Base-by-base conservation (phyloP, 169 alveolate species). In the Besnoitia besnoiti region DNA sequence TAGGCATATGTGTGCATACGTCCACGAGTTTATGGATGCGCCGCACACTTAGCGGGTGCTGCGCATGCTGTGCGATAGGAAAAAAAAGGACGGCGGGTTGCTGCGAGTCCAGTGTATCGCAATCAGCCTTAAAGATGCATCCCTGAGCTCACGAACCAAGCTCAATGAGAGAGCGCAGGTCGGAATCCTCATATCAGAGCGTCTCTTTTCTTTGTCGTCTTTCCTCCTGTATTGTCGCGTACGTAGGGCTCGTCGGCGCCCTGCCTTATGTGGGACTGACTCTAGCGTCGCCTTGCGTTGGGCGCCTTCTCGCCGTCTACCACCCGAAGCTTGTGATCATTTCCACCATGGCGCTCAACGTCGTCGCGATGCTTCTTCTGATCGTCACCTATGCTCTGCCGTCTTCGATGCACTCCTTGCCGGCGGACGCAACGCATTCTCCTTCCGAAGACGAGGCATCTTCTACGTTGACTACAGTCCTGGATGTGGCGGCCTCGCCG, bases 171-270 rank as follows among this genome's bases (percentile, higher is more conserved):
- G n/a, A n/a, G n/a, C n/a, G n/a, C n/a, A n/a, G n/a, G n/a, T n/a
- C n/a, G n/a, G n/a, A n/a, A n/a, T n/a, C n/a, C n/a, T n/a, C n/a
- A n/a, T n/a, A n/a, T n/a, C n/a, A n/a, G n/a, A n/a, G n/a, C n/a
- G n/a, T n/a, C n/a, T n/a, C n/a, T n/a, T n/a, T n/a, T n/a, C n/a
- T n/a, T n/a, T n/a, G n/a, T n/a, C n/a, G n/a, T n/a, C n/a, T n/a
- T n/a, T n/a, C n/a, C n/a, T n/a, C n/a, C n/a, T n/a, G n/a, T n/a
- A n/a, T n/a, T n/a, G n/a, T n/a, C n/a, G n/a, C n/a, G n/a, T n/a
- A n/a, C n/a, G n/a, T 85, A 90, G 93, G 93, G 12, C 44, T 91
- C 84, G 85, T 91, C 62, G 94, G 94, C 35, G 94, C 94, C 27
- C 75, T 91, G 89, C 94, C 94, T 7, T 91, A 82, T 46, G 91